phyloP scores from a whole-genome alignment of 192 early-diverging fungal species.

The Entomortierella chlamydospora region DNA sequence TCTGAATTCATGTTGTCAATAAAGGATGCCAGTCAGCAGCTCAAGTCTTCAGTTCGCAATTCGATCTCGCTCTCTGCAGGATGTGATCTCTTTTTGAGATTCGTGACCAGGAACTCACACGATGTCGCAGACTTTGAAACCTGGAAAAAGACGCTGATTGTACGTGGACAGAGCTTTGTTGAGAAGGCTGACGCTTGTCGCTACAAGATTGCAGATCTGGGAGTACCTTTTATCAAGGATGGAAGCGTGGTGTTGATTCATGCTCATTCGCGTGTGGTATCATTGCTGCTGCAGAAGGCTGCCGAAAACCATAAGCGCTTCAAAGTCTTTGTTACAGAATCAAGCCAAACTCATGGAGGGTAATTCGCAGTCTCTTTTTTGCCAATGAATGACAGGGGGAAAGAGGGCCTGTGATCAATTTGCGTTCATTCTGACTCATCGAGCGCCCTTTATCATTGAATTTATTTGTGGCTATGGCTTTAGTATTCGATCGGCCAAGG shows the following conservation, averaged over 20 bases:
- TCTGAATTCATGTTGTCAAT: slow-evolving; percentile 89
- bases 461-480: background rate
- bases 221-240: slow-evolving; percentile 85
- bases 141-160: slow-evolving; percentile 75
- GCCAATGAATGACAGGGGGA: too few species aligned
- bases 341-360: slow-evolving; percentile 80
- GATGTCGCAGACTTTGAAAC: slow-evolving; percentile 81
- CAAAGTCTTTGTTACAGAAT: slow-evolving; percentile 94
- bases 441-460: background rate
- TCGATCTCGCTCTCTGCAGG: slow-evolving; percentile 90
- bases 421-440: slow-evolving; percentile 45
- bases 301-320: slow-evolving; percentile 85
- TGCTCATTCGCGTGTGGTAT: slow-evolving; percentile 95
- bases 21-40: slow-evolving; percentile 68
- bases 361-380: slow-evolving; percentile 27
- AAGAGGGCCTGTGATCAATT: too few species aligned
- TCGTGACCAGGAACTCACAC: slow-evolving; percentile 68
- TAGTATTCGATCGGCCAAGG: slow-evolving; percentile 72
- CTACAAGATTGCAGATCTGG: slow-evolving; percentile 82
- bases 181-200: slow-evolving; percentile 77
- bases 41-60: slow-evolving; percentile 76
- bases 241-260: slow-evolving; percentile 88
- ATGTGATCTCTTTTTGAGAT: slow-evolving; percentile 84
- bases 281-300: slow-evolving; percentile 82
- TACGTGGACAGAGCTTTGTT: slow-evolving; percentile 77